Percentiles rank a stretch among this genome's conserved stretches.
Conservation (phyloP, 805 yeast genomes). For the Yamadazyma kitorensis region DNA sequence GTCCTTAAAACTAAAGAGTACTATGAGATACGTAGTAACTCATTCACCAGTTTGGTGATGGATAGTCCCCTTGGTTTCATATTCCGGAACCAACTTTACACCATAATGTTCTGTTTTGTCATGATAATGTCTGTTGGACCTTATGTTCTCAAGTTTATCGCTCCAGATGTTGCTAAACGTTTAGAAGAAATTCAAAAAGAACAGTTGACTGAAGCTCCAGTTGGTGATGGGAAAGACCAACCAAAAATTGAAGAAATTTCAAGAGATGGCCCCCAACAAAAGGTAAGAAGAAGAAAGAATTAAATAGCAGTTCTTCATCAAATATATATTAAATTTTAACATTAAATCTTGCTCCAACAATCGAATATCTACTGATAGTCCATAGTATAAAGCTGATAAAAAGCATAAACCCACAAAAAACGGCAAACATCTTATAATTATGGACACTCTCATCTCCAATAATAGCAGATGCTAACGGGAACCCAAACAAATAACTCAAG, state of each 20-base stretch:
- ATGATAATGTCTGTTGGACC: conserved; percentile 33
- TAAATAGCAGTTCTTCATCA: not conserved
- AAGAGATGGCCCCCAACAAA: not conserved
- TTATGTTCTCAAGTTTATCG: conserved; percentile 23
- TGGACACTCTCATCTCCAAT: conserved; percentile 27
- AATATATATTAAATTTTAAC: conserved; percentile 15
- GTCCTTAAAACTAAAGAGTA: conserved; percentile 25
- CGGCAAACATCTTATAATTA: conserved; percentile 27
- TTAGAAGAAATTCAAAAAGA: conserved; percentile 20
- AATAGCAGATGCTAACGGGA: conserved; percentile 34
- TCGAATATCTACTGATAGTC: conserved; percentile 25
- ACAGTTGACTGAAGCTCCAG: conserved; percentile 2
- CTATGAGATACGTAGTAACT: conserved; percentile 31
- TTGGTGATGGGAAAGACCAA: not conserved
- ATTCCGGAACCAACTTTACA: conserved; percentile 33
- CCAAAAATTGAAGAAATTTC: conserved; percentile 7
- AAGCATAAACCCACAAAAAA: conserved; percentile 29
- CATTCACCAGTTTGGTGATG: conserved; percentile 30
- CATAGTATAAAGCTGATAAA: conserved; percentile 25
- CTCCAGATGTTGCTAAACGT: conserved; percentile 38
- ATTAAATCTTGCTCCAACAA: conserved; percentile 27
- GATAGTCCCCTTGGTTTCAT: conserved; percentile 42
- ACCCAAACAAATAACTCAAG: conserved; percentile 31
- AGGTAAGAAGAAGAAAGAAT: conserved; percentile 5
- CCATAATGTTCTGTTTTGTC: conserved; percentile 28